Evolutionary conservation across 2,329 filamentous ascomycete species (phyloP), one percentile per base, ranked within the genome.

Genomic region (Blastomyces gilchristii): DNA sequence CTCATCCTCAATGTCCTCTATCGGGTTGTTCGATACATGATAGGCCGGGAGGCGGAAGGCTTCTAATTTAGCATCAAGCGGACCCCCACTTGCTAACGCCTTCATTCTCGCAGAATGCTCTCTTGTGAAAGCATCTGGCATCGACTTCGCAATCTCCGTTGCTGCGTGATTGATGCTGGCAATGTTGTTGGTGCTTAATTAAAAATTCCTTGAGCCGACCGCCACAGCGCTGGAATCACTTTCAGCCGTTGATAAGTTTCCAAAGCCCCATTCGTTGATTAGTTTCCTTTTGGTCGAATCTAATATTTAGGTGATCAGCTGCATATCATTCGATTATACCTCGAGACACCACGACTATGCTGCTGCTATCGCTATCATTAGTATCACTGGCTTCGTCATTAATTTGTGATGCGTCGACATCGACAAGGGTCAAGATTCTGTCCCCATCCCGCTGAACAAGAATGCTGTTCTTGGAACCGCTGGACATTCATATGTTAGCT

Each of bases 1-100:
- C 18, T 25, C 22, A 14, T 57, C 54, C 54, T 57, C 54, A n/a
- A 41, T 34, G 31, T 11, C 37, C 39, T 57, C 34, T 22, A 57
- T 57, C 54, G 43, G 31, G n/a, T 57, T 57, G 54, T 57, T 57
- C 18, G 54, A 57, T 22, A 43, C n/a, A 11, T 57, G 54, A 25
- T 57, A 57, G 28, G 54, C 37, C n/a, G 43, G 34, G 34, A 43
- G 54, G n/a, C 54, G 54, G n/a, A 57, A 57, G 37, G n/a, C 37
- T n/a, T 57, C 54, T 25, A 43, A 57, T n/a, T 41, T 57, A 22
- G 34, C n/a, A 5, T 39, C 54, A 25, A 16, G 8, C 9, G 37
- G 16, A 7, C n/a, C 14, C 3, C 54, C 54, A 12, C 9, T n/a
- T 8, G 39, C 54, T n/a, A 57, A 57, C 34, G 11, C n/a, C 18